Base-by-base conservation (phyloP, 345 rosid genomes). In the Acer yangbiense region DNA sequence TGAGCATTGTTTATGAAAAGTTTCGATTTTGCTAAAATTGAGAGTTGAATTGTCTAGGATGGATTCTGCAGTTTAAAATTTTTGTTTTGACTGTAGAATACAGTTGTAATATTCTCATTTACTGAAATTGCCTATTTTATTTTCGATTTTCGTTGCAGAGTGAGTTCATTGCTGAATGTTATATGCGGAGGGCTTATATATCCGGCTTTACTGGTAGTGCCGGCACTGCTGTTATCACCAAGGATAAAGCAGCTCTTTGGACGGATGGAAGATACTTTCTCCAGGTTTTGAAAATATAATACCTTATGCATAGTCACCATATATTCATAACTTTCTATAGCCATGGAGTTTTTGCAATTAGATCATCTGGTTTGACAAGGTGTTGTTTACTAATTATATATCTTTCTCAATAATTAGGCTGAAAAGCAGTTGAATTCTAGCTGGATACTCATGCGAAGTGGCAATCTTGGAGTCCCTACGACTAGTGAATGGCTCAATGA, bases 251-350 rank as follows among this genome's bases (percentile, higher is more conserved):
- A 20, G 97, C 96, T 79, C 85, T 95, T 9, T 95, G 99, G 99
- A 95, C 99, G 3, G 99, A 95, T 78, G 98, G 98, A 50, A 93
- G 99, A 41, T 95, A 95, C 77, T 95, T 95, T 91, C 98, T 95
- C 79, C 99, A 93, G 99, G 99, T 93, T 60, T 78, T 74, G 81
- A n/a, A 41, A 69, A 32, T 17, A 62, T 70, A 60, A 52, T 29
- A 6, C 32, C 2, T 29, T 10, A 10, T 46, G 50, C 50, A 46
- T 46, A 46, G 13, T 46, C 14, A 46, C 50, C 50, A 46, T 46
- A 46, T 46, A 10, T 46, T 46, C 50, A 11, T 46, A 46, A 46
- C 13, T 46, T 46, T 46, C 50, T 10, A 46, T 46, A 46, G 50
- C 50, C 10, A 8, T 43, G 46, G 46, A 43, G 46, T 43, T 43